Evolutionary conservation across 2,329 filamentous ascomycete species (phyloP), one percentile per base, ranked within the genome.

Genomic region (Penicillium sp.): DNA sequence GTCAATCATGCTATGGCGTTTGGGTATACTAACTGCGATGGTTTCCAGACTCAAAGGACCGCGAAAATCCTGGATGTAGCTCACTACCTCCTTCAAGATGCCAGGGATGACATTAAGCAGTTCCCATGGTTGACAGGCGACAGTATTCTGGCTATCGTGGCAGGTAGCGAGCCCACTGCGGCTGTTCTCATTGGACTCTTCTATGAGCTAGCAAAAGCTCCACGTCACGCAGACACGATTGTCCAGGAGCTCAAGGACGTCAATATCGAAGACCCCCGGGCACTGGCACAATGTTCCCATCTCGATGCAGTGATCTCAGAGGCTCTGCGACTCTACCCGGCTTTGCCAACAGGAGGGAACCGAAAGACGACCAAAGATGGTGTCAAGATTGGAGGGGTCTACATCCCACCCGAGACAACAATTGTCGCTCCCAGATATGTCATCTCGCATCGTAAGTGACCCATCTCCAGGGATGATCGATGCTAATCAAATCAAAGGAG

Each of bases 391-490:
- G 53, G 28, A 6, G 55, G 52, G 9, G 29, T 13, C 4, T 57
- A 44, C 24, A 55, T 61, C n/a, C 58, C 58, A 12, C 43, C 49
- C 1, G 46, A 55, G 6, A 59, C 54, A 7, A 60, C 54, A 1
- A 37, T 60, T 4, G 49, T 59, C 13, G 54, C 52, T 2, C 56
- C 58, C 9, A 24, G 51, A 43, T 60, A 42, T 32, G 45, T 40
- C 4, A 51, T 59, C 32, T 46, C 49, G 3, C 50, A 56, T 4
- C 41, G 56, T 60, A 42, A 43, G 50, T 51, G 7, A n/a, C 27
- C 35, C 7, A 18, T 15, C 13, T 12, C 13, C 3, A 2, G 9
- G 8, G 13, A n/a, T 6, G 3, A 47, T 13, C 3, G 6, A n/a
- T 43, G 20, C 38, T 46, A 37, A 48, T 23, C 10, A 32, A 20